phyloP scores from a whole-genome alignment of 78 protist genomes.

The Acrasis kona region DNA sequence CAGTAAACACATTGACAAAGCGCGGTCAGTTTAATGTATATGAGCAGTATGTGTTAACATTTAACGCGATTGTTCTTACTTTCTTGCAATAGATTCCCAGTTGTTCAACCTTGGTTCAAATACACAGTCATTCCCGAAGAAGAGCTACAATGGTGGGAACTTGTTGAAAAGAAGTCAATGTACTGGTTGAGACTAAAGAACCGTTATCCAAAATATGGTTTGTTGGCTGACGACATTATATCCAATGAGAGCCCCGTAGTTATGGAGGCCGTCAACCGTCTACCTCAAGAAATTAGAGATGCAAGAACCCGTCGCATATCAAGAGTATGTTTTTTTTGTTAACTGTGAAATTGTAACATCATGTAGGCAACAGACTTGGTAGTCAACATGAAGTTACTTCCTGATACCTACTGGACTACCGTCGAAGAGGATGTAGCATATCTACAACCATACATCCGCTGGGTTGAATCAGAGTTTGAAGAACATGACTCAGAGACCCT shows the following conservation, averaged over 20 bases:
- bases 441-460: not conserved
- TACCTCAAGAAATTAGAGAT: not conserved
- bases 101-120: not conserved
- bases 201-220: not conserved
- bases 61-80: not conserved
- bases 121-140: not conserved
- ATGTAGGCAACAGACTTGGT: not conserved
- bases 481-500: not conserved
- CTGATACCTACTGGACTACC: not conserved
- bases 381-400: not conserved
- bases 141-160: not conserved
- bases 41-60: too few relatives aligned
- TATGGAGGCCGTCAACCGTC: not conserved
- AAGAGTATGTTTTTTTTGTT: too few relatives aligned
- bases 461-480: not conserved
- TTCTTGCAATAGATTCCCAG: not conserved
- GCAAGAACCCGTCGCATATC: not conserved
- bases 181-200: not conserved
- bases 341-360: too few relatives aligned
- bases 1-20: too few relatives aligned
- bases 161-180: not conserved
- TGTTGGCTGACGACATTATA: not conserved
- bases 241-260: not conserved
- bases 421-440: not conserved
- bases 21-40: too few relatives aligned